Base-by-base conservation (phyloP, 768 basidiomycete genomes). In the Hygrophorus pudorinus region DNA sequence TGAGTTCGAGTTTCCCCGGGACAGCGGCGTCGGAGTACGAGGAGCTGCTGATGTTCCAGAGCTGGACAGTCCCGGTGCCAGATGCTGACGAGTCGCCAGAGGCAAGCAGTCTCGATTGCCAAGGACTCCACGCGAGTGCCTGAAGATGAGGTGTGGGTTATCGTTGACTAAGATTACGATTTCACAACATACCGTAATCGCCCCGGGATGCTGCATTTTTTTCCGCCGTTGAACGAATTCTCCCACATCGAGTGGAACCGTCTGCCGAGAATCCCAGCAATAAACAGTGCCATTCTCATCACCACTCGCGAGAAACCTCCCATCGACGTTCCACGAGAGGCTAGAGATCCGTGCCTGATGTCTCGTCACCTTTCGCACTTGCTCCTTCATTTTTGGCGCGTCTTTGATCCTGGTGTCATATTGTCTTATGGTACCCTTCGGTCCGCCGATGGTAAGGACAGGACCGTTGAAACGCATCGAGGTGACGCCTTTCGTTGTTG, bases 51-150 rank as follows among this genome's bases (percentile, higher is more conserved):
- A 75, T 52, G 51, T 71, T 73, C 78, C 77, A 80, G 40, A 80
- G 58, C 14, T 72, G 72, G 45, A 78, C 62, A 1, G 68, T 67
- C 18, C 75, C 74, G 10, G 71, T 67, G 2, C 71, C 66, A 33
- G 38, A 31, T 5, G 33, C 13, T 6, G 46, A 28, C 27, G 49
- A 48, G 35, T 81, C 89, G 0, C 89, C 91, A 0, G 83, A 76
- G 0, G 87, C 86, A 35, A 93, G 74, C 2, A 89, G 65, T 13
- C 79, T 79, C 0, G 79, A 71, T 55, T 87, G 79, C 91, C 91
- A 93, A 0, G 91, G 86, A 49, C 83, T 89, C 81, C 91, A 94
- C 1, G 87, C 81, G 42, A 93, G 64, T 0, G 90, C 87, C 86
- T 50, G 11, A 45, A 18, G 29, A 17, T 9, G 42, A 18, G 34